These are phyloP conservation scores for Balamuthia mandrillaris DNA, from an alignment of 208 protist genomes.

Conservation along the genomic window DNA sequence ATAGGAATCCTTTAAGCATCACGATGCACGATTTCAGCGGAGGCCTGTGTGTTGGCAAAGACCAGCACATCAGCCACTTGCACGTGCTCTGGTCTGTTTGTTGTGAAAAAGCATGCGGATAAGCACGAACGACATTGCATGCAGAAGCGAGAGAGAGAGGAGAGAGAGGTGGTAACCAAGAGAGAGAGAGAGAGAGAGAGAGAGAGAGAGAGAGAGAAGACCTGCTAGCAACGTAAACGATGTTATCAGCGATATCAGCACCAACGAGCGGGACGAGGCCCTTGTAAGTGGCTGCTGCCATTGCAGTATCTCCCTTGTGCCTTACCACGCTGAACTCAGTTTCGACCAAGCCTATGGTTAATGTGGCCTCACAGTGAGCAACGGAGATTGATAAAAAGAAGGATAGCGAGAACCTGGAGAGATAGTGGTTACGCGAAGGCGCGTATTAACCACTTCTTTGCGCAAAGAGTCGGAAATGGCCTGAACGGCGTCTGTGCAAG, in stretches of 20 bases:
- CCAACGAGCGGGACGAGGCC: background rate
- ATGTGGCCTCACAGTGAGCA: too few species aligned
- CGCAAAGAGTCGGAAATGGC: background rate
- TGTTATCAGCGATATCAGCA: constrained; percentile 7
- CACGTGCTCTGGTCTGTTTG: background rate
- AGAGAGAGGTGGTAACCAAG: too few species aligned
- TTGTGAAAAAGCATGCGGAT: too few species aligned
- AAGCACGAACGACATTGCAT: too few species aligned
- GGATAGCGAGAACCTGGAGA: too few species aligned
- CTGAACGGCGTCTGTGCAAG: constrained; percentile 13
- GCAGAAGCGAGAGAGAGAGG: too few species aligned
- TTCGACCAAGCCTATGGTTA: constrained; percentile 2
- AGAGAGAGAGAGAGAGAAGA: background rate
- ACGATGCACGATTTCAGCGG: background rate
- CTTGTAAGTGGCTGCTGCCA: background rate
- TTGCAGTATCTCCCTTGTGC: background rate
- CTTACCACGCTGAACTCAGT: constrained; percentile 37
- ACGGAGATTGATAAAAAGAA: too few species aligned
- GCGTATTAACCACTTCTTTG: constrained; percentile 11
- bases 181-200: too few species aligned
- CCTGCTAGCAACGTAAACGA: constrained; percentile 14
- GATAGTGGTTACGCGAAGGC: constrained; percentile 14
- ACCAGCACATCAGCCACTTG: constrained; percentile 18
- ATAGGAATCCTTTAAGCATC: too few species aligned
- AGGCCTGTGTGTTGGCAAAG: constrained; percentile 18